Conservation (phyloP, 257 asterid species). For the Solanum corneliomulleri region DNA sequence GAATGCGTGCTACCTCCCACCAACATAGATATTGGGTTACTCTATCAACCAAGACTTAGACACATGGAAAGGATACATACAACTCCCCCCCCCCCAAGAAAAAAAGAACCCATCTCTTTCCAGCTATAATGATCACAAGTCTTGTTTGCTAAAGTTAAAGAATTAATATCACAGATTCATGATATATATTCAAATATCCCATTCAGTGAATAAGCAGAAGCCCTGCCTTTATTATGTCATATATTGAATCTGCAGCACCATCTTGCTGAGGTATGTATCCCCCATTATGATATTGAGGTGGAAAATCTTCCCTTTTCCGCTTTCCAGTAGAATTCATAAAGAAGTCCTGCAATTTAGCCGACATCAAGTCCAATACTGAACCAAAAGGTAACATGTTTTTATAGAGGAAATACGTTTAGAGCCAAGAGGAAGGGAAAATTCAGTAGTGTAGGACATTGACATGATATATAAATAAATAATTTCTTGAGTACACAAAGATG, state of each 20-base stretch:
- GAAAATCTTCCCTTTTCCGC: slow-evolving; percentile 74
- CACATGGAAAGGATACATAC: neutral
- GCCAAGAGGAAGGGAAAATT: neutral
- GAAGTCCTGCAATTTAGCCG: slow-evolving; percentile 52
- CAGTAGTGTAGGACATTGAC: neutral
- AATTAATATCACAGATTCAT: neutral
- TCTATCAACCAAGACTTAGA: neutral
- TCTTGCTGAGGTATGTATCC: slow-evolving; percentile 95
- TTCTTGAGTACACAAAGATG: neutral
- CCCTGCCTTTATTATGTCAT: slow-evolving; percentile 42
- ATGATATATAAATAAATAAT: neutral
- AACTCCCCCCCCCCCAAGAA: too few species aligned
- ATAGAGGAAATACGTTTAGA: neutral
- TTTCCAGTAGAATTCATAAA: slow-evolving; percentile 57
- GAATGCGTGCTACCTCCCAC: neutral
- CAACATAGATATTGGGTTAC: neutral
- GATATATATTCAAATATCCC: neutral
- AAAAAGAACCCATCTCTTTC: neutral
- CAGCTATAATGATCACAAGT: neutral
- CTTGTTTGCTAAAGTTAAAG: neutral
- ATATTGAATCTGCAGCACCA: slow-evolving; percentile 61
- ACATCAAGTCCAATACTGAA: neutral
- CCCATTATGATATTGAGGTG: slow-evolving; percentile 55
- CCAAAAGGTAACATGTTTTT: neutral
- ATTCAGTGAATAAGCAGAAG: neutral